Conservation (phyloP, 164 flowering plant genomes). For the Umbellularia californica region DNA sequence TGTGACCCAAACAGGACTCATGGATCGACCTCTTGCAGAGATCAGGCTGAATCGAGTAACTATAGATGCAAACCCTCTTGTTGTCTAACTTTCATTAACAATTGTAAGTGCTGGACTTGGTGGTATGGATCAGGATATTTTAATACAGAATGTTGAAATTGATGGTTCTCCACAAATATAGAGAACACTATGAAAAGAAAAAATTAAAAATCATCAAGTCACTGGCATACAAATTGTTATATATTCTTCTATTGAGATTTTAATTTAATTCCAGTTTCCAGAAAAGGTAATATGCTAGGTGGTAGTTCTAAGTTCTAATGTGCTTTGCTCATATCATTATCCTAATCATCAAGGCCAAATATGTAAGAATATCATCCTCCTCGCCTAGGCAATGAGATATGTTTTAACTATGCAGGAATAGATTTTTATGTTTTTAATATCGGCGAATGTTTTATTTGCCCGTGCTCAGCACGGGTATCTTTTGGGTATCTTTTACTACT, state of each 20-base stretch:
- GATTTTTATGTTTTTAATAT: too few species aligned
- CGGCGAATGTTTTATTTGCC: too few species aligned
- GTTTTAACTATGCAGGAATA: too few species aligned
- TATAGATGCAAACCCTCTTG: slow-evolving; percentile 95
- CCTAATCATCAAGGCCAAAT: background rate
- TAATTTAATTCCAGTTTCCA: too few species aligned
- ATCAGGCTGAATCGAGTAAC: slow-evolving; percentile 91
- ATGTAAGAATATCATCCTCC: too few species aligned
- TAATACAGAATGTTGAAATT: background rate
- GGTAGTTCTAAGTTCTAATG: background rate
- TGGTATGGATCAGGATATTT: background rate
- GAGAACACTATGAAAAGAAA: background rate
- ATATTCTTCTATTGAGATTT: background rate
- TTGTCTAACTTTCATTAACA: slow-evolving; percentile 36
- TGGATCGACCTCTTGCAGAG: slow-evolving; percentile 55
- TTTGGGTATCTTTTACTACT: too few species aligned
- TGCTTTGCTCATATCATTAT: background rate
- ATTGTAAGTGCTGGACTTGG: background rate
- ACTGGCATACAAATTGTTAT: background rate
- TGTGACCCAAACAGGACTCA: slow-evolving; percentile 45
- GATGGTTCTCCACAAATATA: background rate
- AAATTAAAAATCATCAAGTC: background rate
- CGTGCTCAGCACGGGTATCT: too few species aligned
- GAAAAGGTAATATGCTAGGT: background rate
- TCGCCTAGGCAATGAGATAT: too few species aligned